These are phyloP conservation scores for Russula foetens DNA, from an alignment of 768 basidiomycete genomes.

Conservation along the genomic window DNA sequence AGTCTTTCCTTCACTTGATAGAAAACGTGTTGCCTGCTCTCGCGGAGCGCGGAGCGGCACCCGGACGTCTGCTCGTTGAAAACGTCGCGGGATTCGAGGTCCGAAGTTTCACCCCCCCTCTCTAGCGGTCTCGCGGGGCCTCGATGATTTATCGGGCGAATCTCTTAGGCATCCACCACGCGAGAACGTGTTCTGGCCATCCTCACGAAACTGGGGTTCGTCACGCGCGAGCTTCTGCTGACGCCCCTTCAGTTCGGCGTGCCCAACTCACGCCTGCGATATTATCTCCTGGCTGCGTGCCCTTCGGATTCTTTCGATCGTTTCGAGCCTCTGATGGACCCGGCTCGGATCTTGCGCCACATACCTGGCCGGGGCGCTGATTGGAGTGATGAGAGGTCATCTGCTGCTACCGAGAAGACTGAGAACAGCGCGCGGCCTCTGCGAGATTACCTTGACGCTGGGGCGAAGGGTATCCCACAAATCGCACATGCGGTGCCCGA, in stretches of 20 bases:
- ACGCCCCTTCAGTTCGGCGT: constrained; percentile 74
- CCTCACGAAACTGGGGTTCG: constrained; percentile 49
- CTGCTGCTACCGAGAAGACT: constrained; percentile 4
- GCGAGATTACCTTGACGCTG: constrained; percentile 36
- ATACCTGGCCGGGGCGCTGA: constrained; percentile 43
- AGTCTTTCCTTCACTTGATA: constrained; percentile 67
- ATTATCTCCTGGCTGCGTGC: constrained; percentile 66
- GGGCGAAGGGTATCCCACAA: constrained; percentile 12
- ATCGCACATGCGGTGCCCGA: constrained; percentile 39
- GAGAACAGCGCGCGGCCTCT: constrained; percentile 21
- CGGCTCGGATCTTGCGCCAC: constrained; percentile 35
- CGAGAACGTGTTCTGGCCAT: constrained; percentile 45
- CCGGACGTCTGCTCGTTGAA: constrained; percentile 58
- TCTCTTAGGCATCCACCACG: constrained; percentile 64
- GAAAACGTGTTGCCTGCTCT: constrained; percentile 54
- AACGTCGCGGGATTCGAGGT: constrained; percentile 85
- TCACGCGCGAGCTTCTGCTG: constrained; percentile 51
- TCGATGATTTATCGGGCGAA: neutral
- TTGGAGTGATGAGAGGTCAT: constrained; percentile 27
- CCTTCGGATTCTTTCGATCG: constrained; percentile 25
- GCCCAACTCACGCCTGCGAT: constrained; percentile 75
- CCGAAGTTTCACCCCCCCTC: neutral
- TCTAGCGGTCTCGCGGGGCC: neutral
- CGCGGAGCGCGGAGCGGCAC: constrained; percentile 36
- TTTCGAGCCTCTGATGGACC: constrained; percentile 27